Base-by-base conservation (phyloP, 1,284 basidiomycete species). In the Papiliotrema nemorosa region DNA sequence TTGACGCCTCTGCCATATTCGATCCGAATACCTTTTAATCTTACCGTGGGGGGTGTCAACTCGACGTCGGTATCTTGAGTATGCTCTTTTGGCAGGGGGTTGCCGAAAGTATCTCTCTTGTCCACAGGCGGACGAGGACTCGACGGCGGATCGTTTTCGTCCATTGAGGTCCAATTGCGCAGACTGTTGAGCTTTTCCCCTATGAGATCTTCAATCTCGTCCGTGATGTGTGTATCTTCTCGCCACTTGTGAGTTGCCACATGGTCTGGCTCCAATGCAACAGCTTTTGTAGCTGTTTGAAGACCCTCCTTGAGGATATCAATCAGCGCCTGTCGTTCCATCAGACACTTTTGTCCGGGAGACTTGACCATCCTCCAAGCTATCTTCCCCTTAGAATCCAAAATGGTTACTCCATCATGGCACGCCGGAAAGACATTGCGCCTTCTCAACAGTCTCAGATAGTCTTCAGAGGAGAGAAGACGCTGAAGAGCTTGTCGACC, bases 341-440 rank as follows among this genome's bases (percentile, higher is more conserved):
- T 45, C 50, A 63, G 40, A 18, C 48, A 41, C 24, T 47, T 43
- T 35, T 41, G 44, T 5, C 53, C 51, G 2, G 51, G 38, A 6
- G 53, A 44, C n/a, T 49, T 31, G 12, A 57, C 36, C 13, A 50
- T 47, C 14, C 56, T 26, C 33, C 43, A 63, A 5, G 50, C 36
- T n/a, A 34, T 31, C 24, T 52, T 49, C 9, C 48, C 47, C 7
- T 38, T 33, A 14, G 22, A 18, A 14, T 51, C 47, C 29, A 41
- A 21, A 13, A 63, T 44, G 2, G 52, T 63, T 14, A 57, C 53
- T 2, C 61, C 61, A 44, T 63, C 58, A 33, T 63, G 58, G 16
- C 36, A 18, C 5, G 50, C 31, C 10, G 55, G 54, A 3, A 58
- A 43, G 9, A 31, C 27, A 20, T 26, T 14, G 5, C 50, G 36